Evolutionary conservation across 129 eudicot genomes (phyloP).

Genomic region (Solidago caesia): DNA sequence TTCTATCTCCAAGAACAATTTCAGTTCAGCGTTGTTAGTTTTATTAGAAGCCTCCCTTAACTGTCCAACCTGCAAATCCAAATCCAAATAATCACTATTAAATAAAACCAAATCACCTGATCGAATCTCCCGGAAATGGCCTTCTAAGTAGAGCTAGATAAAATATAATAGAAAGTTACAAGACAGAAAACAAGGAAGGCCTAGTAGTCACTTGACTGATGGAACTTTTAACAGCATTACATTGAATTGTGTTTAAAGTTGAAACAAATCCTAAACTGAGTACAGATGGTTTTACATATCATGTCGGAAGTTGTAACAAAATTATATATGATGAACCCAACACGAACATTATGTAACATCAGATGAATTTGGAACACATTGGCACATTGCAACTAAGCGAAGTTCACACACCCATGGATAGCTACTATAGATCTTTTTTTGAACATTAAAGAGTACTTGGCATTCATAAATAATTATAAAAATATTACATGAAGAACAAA

Average conservation of each 20-base stretch:
- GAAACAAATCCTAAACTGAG: neutral
- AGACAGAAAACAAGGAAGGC: neutral
- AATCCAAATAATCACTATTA: constrained; percentile 21
- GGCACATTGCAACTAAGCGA: neutral
- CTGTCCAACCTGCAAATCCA: constrained; percentile 73
- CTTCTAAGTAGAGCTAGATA: neutral
- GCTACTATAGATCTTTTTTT: neutral
- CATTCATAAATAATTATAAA: neutral
- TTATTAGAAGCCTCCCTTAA: constrained; percentile 81
- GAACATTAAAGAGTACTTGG: neutral
- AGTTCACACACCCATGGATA: neutral
- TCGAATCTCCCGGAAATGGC: neutral
- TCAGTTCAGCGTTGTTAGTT: constrained; percentile 81
- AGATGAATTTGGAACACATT: neutral
- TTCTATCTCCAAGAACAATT: constrained; percentile 86
- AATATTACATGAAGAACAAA: neutral
- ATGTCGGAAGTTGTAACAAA: neutral
- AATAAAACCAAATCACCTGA: neutral
- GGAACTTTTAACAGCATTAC: neutral
- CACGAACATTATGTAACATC: neutral
- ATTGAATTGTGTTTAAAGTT: neutral
- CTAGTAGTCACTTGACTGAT: neutral
- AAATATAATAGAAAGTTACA: neutral
- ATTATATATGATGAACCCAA: neutral
- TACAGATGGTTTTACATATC: neutral